Conservation (phyloP, 208 protist species). For the Leishmania turanica region DNA sequence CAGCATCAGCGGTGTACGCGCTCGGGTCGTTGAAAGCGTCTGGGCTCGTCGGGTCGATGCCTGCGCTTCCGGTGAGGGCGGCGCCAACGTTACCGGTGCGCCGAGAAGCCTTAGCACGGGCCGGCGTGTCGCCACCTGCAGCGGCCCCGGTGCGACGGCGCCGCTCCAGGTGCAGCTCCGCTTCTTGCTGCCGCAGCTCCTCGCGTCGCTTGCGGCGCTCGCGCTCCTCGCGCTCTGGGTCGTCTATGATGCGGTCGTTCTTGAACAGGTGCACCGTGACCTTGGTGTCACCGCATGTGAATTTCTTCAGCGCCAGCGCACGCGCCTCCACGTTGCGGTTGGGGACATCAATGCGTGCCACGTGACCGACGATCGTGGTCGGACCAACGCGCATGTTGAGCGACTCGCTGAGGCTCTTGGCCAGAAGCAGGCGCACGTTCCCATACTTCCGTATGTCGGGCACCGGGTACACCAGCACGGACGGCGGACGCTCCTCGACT, state of each 20-base stretch:
- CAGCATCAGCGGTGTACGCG: background rate
- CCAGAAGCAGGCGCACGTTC: constrained; percentile 77
- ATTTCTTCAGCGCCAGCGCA: constrained; percentile 74
- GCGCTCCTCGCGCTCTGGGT: constrained; percentile 33
- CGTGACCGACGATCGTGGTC: constrained; percentile 75
- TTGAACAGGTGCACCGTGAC: constrained; percentile 75
- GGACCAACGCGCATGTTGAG: constrained; percentile 86
- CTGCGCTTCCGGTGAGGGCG: background rate
- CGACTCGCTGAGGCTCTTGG: constrained; percentile 78
- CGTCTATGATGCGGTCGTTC: constrained; percentile 91
- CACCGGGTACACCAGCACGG: constrained; percentile 85
- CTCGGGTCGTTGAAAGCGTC: constrained; percentile 22
- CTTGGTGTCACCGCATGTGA: constrained; percentile 76
- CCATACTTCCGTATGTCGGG: constrained; percentile 52
- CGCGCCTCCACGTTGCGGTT: constrained; percentile 86
- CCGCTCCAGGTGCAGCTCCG: background rate
- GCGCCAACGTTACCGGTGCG: background rate
- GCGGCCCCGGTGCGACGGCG: constrained; percentile 1
- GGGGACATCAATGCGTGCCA: constrained; percentile 83
- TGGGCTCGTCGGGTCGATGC: constrained; percentile 9
- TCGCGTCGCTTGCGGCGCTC: constrained; percentile 14
- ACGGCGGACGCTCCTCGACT: constrained; percentile 68
- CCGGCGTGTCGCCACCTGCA: background rate
- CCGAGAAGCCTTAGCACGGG: background rate
- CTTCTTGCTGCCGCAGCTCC: constrained; percentile 2